A percentile compares a stretch with the other conserved stretches of the same genome.
Evolutionary conservation across 768 basidiomycete genomes (phyloP).

Genomic region (Cystofilobasidium ferigula): DNA sequence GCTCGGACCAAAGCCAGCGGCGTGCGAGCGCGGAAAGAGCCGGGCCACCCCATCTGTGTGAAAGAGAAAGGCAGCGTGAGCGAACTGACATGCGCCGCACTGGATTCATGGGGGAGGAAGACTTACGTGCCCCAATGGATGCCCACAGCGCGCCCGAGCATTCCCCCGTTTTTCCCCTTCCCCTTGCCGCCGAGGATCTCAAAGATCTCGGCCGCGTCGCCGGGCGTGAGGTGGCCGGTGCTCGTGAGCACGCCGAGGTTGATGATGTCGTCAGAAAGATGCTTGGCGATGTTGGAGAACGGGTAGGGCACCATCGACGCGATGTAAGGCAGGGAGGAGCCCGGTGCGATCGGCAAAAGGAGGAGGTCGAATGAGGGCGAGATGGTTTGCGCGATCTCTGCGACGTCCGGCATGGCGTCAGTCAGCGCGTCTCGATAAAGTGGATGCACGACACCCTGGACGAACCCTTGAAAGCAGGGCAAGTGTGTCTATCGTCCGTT

Average conservation of each 20-base stretch:
- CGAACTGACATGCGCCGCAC: no score
- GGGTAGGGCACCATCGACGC: conserved; percentile 23
- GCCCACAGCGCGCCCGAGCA: conserved; percentile 5
- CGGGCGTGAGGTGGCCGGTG: conserved; percentile 19
- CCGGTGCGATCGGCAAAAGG: conserved; percentile 23
- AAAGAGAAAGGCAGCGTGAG: background rate
- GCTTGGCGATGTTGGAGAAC: conserved; percentile 8
- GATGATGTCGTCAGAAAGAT: background rate
- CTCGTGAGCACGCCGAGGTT: conserved; percentile 24
- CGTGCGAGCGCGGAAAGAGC: background rate
- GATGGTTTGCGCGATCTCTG: conserved; percentile 12
- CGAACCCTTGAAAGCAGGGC: conserved; percentile 21
- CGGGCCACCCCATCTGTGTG: background rate
- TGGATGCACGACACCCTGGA: background rate
- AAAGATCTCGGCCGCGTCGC: conserved; percentile 16
- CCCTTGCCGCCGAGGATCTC: conserved; percentile 10
- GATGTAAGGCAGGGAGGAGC: conserved; percentile 24
- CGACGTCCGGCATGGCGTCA: background rate
- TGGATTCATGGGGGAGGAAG: no score
- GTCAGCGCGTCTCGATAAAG: background rate
- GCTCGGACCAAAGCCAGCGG: conserved; percentile 9
- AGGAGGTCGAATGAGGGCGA: conserved; percentile 20
- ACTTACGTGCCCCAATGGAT: conserved; percentile 24
- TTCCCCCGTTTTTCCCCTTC: background rate
- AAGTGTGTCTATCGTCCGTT: conserved; percentile 8